Conservation (phyloP, 1,139 yeast genomes). For the Williopsis jadinii region DNA sequence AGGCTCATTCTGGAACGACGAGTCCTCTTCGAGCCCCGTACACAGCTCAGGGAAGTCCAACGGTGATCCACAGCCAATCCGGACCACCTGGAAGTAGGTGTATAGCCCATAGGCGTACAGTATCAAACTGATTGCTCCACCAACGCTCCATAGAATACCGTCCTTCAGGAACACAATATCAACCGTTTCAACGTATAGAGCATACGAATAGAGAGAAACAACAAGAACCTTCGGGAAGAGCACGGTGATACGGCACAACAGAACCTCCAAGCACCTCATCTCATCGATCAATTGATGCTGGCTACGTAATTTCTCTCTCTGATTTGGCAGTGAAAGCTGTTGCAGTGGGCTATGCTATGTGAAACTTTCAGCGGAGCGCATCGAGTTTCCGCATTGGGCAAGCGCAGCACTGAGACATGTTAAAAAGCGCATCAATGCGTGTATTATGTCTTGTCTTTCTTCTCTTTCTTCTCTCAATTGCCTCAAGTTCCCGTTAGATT, state of each 20-base stretch:
- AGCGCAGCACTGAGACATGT: no score
- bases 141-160: slow-evolving; percentile 17
- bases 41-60: slow-evolving; percentile 37
- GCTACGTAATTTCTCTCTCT: no score
- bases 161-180: slow-evolving; percentile 20
- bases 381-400: no score
- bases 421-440: no score
- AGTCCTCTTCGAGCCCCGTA: slow-evolving; percentile 19
- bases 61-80: slow-evolving; percentile 62
- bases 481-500: no score
- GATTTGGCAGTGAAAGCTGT: no score
- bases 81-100: slow-evolving; percentile 50
- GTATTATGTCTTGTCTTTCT: no score
- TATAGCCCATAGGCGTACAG: slow-evolving; percentile 25
- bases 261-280: no score
- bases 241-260: slow-evolving; percentile 36
- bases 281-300: no score
- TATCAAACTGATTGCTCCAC: slow-evolving; percentile 11
- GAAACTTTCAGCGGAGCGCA: no score
- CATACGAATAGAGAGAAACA: slow-evolving; percentile 49
- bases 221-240: slow-evolving; percentile 58
- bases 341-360: no score
- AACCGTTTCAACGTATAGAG: slow-evolving; percentile 35
- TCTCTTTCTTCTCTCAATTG: no score
- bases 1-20: slow-evolving; percentile 12